Evolutionary conservation across 768 basidiomycete species (phyloP).

Genomic region (Vararia minispora): DNA sequence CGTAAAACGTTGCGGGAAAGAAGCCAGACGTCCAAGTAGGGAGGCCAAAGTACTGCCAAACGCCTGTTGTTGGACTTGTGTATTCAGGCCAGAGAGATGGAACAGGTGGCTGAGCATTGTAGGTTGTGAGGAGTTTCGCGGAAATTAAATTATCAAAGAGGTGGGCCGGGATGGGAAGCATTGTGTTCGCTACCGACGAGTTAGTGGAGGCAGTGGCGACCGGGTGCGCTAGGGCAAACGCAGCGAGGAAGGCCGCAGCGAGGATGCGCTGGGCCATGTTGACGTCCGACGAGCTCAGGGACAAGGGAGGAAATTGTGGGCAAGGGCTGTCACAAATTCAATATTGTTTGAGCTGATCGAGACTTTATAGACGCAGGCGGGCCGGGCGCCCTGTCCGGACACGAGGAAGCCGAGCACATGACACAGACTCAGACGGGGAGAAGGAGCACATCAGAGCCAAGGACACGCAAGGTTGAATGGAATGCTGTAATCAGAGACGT

Average conservation of each 20-base stretch:
- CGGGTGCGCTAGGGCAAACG: conserved; percentile 1
- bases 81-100: conserved; percentile 48
- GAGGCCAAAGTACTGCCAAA: conserved; percentile 42
- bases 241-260: background rate
- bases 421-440: too few relatives aligned
- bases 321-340: too few relatives aligned
- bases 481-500: too few relatives aligned
- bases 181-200: background rate
- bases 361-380: too few relatives aligned
- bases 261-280: too few relatives aligned
- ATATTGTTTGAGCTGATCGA: too few relatives aligned
- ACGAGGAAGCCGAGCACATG: too few relatives aligned
- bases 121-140: conserved; percentile 47
- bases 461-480: too few relatives aligned
- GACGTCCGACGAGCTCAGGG: too few relatives aligned
- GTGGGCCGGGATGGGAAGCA: conserved; percentile 26
- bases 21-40: conserved; percentile 63
- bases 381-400: too few relatives aligned
- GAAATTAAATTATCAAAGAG: conserved; percentile 51
- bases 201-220: background rate
- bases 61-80: conserved; percentile 36
- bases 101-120: conserved; percentile 27
- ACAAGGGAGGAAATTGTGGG: too few relatives aligned
- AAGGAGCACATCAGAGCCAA: too few relatives aligned
- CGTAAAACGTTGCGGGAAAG: conserved; percentile 51